phyloP scores from a whole-genome alignment of 805 yeast genomes.

The Jamesozyma spencerorum region DNA sequence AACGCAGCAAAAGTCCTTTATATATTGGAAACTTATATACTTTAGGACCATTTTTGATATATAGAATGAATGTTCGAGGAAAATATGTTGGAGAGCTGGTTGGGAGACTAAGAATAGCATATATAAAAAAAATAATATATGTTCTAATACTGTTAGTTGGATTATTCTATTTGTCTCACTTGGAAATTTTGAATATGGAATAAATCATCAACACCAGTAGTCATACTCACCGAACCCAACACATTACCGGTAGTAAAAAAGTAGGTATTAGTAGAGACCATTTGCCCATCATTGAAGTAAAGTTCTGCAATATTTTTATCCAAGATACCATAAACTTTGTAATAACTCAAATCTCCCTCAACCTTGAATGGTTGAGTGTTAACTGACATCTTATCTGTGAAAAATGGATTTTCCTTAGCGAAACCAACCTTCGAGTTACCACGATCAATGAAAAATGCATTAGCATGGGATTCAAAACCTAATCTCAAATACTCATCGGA shows the following conservation, averaged over 20 bases:
- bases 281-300: slow-evolving; percentile 2
- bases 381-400: background rate
- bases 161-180: slow-evolving; percentile 2
- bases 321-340: slow-evolving; percentile 1
- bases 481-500: background rate
- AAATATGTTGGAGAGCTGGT: no score
- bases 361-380: slow-evolving; percentile 1
- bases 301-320: slow-evolving; percentile 1
- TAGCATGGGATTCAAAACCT: slow-evolving; percentile 1
- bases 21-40: no score
- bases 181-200: background rate
- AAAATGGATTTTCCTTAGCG: slow-evolving; percentile 1
- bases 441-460: slow-evolving; percentile 2
- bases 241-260: slow-evolving; percentile 3
- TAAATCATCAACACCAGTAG: background rate
- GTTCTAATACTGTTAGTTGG: no score
- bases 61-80: no score
- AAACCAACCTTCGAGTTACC: slow-evolving; percentile 1
- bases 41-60: no score
- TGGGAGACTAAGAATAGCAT: no score
- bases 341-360: background rate
- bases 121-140: no score
- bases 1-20: no score
- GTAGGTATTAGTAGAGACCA: slow-evolving; percentile 1
- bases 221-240: background rate